phyloP scores from a whole-genome alignment of 352 stramenopile genomes.

The Globisporangium middletonii region DNA sequence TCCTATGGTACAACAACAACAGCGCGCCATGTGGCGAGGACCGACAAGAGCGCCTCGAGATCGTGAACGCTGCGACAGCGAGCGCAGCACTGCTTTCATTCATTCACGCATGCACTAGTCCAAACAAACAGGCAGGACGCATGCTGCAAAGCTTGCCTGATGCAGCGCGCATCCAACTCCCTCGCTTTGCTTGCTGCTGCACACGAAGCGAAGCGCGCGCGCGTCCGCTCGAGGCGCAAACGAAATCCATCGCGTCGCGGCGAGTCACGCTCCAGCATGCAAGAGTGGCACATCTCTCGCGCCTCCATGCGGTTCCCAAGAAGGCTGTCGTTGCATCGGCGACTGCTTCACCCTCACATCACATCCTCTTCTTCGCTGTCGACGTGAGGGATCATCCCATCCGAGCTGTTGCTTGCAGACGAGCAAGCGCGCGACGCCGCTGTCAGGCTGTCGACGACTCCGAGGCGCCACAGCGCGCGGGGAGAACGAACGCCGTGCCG shows the following conservation, averaged over 20 bases:
- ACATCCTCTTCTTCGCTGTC: neutral
- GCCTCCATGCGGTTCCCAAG: neutral
- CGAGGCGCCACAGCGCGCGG: conserved; percentile 7
- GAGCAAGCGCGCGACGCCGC: conserved; percentile 1
- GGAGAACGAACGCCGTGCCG: conserved; percentile 32
- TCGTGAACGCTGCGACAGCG: too few species aligned
- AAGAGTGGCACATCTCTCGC: conserved; percentile 1
- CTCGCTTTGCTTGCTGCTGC: neutral
- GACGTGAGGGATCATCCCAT: neutral
- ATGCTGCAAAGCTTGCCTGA: neutral
- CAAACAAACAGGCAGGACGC: too few species aligned
- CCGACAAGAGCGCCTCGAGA: neutral
- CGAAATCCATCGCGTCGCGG: conserved; percentile 10
- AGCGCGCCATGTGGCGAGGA: neutral
- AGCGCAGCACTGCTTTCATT: too few species aligned
- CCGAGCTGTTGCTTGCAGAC: conserved; percentile 4
- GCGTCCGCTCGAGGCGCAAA: conserved; percentile 8
- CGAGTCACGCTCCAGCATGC: conserved; percentile 3
- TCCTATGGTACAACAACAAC: neutral
- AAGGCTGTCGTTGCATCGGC: too few species aligned
- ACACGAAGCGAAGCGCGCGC: neutral
- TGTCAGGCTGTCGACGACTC: conserved; percentile 1
- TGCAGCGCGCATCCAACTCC: neutral
- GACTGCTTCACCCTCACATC: too few species aligned
- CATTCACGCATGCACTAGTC: too few species aligned